A percentile compares a stretch with the other conserved stretches of the same genome.
These are phyloP conservation scores for Ambrosiella cleistominuta DNA, from an alignment of 2,329 filamentous ascomycete species.

Conservation along the genomic window DNA sequence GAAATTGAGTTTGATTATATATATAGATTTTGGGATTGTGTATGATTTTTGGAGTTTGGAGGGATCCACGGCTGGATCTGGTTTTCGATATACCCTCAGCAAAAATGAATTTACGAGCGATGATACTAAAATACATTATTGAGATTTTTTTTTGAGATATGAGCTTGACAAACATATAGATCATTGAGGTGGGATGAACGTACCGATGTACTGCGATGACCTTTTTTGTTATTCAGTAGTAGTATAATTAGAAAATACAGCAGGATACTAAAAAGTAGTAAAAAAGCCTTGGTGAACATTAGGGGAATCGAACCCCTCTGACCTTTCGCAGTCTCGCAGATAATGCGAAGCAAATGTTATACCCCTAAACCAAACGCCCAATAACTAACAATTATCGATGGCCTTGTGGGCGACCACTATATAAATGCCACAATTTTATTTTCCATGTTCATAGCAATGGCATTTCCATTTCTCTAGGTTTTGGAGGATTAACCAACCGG, in stretches of 20 bases:
- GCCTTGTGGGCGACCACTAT: not conserved
- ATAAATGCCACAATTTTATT: too few relatives aligned
- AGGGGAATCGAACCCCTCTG: slow-evolving; percentile 13
- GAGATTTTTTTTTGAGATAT: not conserved
- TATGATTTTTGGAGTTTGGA: not conserved
- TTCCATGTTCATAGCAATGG: too few relatives aligned
- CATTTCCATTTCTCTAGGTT: too few relatives aligned
- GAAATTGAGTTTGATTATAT: not conserved
- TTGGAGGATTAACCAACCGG: too few relatives aligned
- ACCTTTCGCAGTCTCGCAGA: slow-evolving; percentile 12
- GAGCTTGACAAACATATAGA: not conserved
- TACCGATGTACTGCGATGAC: not conserved
- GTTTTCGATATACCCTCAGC: not conserved
- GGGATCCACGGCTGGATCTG: not conserved
- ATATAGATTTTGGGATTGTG: not conserved
- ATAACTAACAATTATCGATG: slow-evolving; percentile 19
- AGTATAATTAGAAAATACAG: too few relatives aligned
- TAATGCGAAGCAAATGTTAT: slow-evolving; percentile 13
- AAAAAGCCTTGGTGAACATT: slow-evolving; percentile 5
- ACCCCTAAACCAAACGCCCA: slow-evolving; percentile 13
- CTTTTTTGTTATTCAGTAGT: too few relatives aligned
- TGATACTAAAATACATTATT: not conserved
- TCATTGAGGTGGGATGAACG: not conserved
- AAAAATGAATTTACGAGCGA: not conserved
- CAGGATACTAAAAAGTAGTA: not conserved